Percentiles rank a stretch among this genome's conserved stretches.
Conservation (phyloP, 1,284 basidiomycete species). For the Takashimella koratensis region DNA sequence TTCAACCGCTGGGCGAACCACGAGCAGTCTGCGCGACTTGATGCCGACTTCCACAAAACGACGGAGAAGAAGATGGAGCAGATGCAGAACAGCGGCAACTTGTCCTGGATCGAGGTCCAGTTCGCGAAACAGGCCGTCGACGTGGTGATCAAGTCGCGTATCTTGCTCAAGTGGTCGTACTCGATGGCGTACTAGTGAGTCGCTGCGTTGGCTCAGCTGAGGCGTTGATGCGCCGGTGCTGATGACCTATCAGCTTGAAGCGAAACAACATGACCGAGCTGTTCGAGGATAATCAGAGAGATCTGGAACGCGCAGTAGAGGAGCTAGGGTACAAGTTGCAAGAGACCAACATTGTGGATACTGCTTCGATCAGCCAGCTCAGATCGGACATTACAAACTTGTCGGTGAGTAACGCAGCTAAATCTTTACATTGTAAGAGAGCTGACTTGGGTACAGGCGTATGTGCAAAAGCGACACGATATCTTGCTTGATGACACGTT, state of each 20-base stretch:
- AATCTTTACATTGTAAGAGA: not conserved
- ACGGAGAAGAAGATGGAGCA: constrained; percentile 99
- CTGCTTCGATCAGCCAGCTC: constrained; percentile 73
- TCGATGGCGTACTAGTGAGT: constrained; percentile 92
- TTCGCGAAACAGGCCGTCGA: constrained; percentile 98
- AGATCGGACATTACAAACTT: constrained; percentile 92
- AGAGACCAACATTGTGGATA: constrained; percentile 77
- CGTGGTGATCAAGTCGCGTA: constrained; percentile 81
- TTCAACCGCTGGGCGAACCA: constrained; percentile 99
- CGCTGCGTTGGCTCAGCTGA: not conserved
- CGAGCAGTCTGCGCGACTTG: constrained; percentile 94
- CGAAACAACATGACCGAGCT: constrained; percentile 90
- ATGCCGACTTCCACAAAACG: constrained; percentile 83
- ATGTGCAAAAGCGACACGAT: constrained; percentile 92
- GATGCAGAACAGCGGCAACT: constrained; percentile 85
- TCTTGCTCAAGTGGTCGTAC: constrained; percentile 98
- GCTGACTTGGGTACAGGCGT: constrained; percentile 62
- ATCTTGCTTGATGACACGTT: constrained; percentile 94
- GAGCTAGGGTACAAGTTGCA: constrained; percentile 80
- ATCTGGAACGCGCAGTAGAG: constrained; percentile 92
- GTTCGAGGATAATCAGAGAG: constrained; percentile 96
- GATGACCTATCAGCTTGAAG: constrained; percentile 49
- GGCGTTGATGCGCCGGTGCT: not conserved
- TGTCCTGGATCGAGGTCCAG: constrained; percentile 98
- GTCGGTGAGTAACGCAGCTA: constrained; percentile 58